These are phyloP conservation scores for Pontederia paniculata DNA, from an alignment of 176 grass and related monocot species.

Conservation along the genomic window DNA sequence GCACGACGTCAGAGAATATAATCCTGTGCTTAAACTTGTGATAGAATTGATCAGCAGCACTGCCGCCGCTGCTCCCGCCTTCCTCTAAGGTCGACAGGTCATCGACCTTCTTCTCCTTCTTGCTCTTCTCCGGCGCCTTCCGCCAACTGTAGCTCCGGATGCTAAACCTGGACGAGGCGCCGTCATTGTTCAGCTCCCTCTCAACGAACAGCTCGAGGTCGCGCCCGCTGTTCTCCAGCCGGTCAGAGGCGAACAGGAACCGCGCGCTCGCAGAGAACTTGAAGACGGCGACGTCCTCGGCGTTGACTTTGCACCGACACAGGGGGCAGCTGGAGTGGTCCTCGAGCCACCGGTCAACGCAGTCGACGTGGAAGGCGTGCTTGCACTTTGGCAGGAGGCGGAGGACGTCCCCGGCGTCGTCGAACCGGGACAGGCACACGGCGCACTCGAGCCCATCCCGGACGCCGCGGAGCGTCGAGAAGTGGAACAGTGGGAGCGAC, in stretches of 20 bases:
- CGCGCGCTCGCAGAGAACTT: conserved; percentile 48
- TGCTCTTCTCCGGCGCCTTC: neutral
- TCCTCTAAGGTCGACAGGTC: conserved; percentile 7
- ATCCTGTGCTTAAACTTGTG: conserved; percentile 77
- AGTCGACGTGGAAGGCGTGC: conserved; percentile 76
- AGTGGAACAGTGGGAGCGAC: conserved; percentile 82
- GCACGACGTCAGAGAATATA: conserved; percentile 50
- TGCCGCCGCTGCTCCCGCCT: neutral
- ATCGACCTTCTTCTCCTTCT: neutral
- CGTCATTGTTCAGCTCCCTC: neutral
- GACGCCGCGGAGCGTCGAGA: conserved; percentile 49
- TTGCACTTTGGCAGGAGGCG: conserved; percentile 73
- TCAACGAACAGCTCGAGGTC: conserved; percentile 14
- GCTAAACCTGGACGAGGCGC: conserved; percentile 31
- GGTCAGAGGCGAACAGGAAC: conserved; percentile 28
- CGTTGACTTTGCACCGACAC: conserved; percentile 47
- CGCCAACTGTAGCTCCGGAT: conserved; percentile 10
- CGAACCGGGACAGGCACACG: conserved; percentile 73
- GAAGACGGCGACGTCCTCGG: conserved; percentile 36
- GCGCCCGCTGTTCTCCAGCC: neutral
- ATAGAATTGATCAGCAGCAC: neutral
- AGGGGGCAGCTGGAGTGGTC: conserved; percentile 70
- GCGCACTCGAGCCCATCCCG: conserved; percentile 77
- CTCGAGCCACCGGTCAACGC: conserved; percentile 83
- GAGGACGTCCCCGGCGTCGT: conserved; percentile 52